phyloP scores from a whole-genome alignment of 306 rosid species.

The Quercus dentata region DNA sequence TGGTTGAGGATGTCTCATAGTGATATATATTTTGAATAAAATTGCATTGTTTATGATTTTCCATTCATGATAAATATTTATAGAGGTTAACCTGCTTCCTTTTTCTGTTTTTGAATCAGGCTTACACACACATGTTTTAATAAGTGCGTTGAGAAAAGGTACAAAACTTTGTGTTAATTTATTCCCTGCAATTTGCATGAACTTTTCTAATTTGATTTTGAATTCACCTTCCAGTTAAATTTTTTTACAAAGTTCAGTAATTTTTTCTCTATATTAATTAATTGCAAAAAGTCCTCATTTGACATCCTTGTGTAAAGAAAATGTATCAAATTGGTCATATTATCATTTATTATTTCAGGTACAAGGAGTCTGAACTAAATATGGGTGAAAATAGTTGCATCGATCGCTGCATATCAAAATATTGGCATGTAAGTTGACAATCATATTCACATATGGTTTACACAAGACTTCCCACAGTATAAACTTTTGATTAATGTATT shows the following conservation, averaged over 20 bases:
- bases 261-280: background rate
- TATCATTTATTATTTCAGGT: constrained; percentile 43
- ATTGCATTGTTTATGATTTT: background rate
- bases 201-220: background rate
- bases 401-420: constrained; percentile 95
- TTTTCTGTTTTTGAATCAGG: constrained; percentile 46
- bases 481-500: background rate
- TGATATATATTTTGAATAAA: background rate
- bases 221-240: background rate
- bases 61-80: background rate
- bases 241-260: background rate
- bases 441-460: background rate
- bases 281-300: background rate
- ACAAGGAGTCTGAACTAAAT: constrained; percentile 91
- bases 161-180: constrained; percentile 6
- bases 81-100: constrained; percentile 10
- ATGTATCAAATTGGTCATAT: background rate
- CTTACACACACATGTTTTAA: constrained; percentile 89
- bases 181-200: background rate
- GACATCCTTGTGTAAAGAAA: background rate
- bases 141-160: constrained; percentile 91
- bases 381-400: constrained; percentile 99
- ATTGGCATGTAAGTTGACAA: constrained; percentile 79
- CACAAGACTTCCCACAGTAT: background rate
- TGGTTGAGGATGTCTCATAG: background rate